Conservation (phyloP, 1,139 yeast genomes). For the Yamadazyma triangularis region DNA sequence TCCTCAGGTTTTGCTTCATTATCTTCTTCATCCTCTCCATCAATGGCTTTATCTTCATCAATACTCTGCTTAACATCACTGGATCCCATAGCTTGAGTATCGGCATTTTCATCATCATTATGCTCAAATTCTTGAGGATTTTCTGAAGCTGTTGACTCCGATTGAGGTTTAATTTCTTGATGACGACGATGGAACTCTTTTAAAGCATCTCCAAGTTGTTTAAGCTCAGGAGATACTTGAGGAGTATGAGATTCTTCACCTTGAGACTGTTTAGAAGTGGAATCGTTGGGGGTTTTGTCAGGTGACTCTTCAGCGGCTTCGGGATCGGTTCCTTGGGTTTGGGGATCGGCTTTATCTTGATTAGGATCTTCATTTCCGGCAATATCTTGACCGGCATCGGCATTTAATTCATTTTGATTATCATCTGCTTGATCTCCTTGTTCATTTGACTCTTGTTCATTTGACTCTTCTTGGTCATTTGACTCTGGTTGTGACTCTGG, state of each 20-base stretch:
- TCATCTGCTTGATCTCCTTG: constrained; percentile 31
- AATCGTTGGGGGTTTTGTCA: too few relatives aligned
- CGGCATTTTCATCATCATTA: constrained; percentile 73
- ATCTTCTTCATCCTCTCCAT: constrained; percentile 45
- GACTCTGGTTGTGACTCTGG: too few relatives aligned
- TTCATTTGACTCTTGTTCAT: constrained; percentile 26
- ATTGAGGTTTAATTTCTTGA: constrained; percentile 73
- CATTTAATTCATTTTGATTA: too few relatives aligned
- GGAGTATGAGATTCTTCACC: too few relatives aligned
- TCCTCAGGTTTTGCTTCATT: constrained; percentile 17
- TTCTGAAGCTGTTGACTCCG: constrained; percentile 54
- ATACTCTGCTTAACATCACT: constrained; percentile 75
- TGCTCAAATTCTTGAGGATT: constrained; percentile 91
- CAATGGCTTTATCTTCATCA: constrained; percentile 84
- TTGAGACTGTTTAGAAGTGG: too few relatives aligned
- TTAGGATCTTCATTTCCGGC: constrained; percentile 53
- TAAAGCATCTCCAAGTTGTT: constrained; percentile 84
- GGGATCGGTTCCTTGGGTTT: too few relatives aligned
- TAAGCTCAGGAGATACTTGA: too few relatives aligned
- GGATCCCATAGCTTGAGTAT: constrained; percentile 91
- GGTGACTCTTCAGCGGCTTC: too few relatives aligned
- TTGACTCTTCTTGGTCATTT: constrained; percentile 21
- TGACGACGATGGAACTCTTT: constrained; percentile 90
- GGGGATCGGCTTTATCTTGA: too few relatives aligned
- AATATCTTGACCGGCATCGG: too few relatives aligned